Base-by-base conservation (phyloP, 306 rosid species). In the Malus fusca region DNA sequence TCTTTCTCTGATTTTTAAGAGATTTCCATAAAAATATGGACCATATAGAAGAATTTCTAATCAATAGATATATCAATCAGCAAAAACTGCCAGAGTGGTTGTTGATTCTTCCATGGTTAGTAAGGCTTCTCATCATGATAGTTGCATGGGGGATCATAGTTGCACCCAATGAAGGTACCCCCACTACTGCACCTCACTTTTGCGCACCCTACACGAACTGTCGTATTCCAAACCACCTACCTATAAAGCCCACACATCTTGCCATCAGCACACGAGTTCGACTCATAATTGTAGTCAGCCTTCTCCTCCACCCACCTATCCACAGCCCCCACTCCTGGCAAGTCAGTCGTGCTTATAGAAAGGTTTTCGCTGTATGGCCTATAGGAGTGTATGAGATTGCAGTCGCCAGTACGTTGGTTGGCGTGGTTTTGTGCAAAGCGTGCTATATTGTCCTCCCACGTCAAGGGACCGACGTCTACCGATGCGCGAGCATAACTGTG, bases 121-220 rank as follows among this genome's bases (percentile, higher is more conserved):
- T 53, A 90, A 59, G 90, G 96, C 7, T 63, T 58, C 63, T 88
- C 69, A 0, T 79, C 86, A 21, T 18, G 18, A 30, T 21, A 75
- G 65, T 88, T 88, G 44, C 96, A 91, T 0, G 82, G 86, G 87
- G 93, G 96, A 72, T 69, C 87, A 82, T 90, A 88, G 78, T 85
- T 88, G 76, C 96, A 90, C n/a, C 68, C 56, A 7, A 88, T 82
- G 75, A 88, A 79, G 84, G 84, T 88, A 40, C 89, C 83, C 0
- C 84, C 84, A 42, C 70, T 74, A 21, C 75, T 1, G 51, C 92
- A 88, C 21, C 8, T 51, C 19, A 61, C 75, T 59, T 59, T 69
- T n/a, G 70, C 70, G n/a, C 80, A 77, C 62, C 70, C 75, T 2
- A 69, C 48, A 26, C 30, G 52, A 30, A 30, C 42, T 6, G 71